Evolutionary conservation across 495 filamentous ascomycete genomes (phyloP).

Genomic region (Penicillium crystallinum): DNA sequence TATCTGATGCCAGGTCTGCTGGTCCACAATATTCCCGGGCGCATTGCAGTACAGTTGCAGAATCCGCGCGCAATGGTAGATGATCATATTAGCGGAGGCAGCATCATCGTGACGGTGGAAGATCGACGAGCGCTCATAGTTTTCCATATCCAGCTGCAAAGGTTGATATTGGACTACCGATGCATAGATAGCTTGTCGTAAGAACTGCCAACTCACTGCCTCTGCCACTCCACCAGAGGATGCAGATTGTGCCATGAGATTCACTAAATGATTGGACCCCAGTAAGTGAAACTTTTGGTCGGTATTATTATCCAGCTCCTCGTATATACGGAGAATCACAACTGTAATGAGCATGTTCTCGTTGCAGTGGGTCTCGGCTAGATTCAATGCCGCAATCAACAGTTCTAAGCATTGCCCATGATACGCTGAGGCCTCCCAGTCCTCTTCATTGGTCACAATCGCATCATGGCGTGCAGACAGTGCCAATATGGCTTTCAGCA

Average conservation of each 20-base stretch:
- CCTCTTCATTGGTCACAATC: conserved; percentile 24
- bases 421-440: conserved; percentile 37
- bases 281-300: conserved; percentile 36
- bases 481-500: conserved; percentile 31
- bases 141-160: conserved; percentile 30
- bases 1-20: conserved; percentile 19
- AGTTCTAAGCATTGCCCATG: conserved; percentile 34
- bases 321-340: conserved; percentile 35
- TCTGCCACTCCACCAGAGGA: conserved; percentile 36
- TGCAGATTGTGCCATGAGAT: conserved; percentile 32
- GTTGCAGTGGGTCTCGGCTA: conserved; percentile 26
- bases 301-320: conserved; percentile 30
- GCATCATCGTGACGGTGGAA: conserved; percentile 33
- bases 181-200: conserved; percentile 40
- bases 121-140: conserved; percentile 32
- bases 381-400: conserved; percentile 27
- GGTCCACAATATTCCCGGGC: conserved; percentile 18
- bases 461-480: conserved; percentile 34
- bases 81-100: conserved; percentile 30
- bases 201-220: conserved; percentile 38
- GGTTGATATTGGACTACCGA: conserved; percentile 34
- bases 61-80: conserved; percentile 35
- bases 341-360: conserved; percentile 35
- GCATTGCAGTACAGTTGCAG: conserved; percentile 26
- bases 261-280: conserved; percentile 35